phyloP scores from a whole-genome alignment of 1,139 yeast genomes.

The Chernovozyma sophiae-reginae region DNA sequence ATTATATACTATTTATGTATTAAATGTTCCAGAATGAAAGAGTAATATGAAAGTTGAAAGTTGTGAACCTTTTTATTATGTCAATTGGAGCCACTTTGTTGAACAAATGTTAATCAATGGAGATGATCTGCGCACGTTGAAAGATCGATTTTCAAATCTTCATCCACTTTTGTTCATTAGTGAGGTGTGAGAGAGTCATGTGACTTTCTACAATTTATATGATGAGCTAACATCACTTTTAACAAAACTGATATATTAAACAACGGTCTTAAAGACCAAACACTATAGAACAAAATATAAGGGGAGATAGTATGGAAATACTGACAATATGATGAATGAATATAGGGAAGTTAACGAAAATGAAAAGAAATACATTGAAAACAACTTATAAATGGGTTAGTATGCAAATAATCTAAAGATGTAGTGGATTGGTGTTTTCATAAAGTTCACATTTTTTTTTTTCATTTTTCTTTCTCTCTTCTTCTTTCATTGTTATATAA shows the following conservation, averaged over 20 bases:
- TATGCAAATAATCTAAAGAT: background rate
- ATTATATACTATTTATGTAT: slow-evolving; percentile 2
- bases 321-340: too few relatives aligned
- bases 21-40: background rate
- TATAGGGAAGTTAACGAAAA: background rate
- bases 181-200: too few relatives aligned
- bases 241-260: slow-evolving; percentile 2
- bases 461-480: background rate
- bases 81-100: too few relatives aligned
- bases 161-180: too few relatives aligned
- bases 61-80: too few relatives aligned
- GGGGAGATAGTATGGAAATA: background rate
- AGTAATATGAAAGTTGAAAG: too few relatives aligned
- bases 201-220: too few relatives aligned
- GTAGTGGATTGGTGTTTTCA: background rate
- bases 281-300: background rate
- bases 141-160: too few relatives aligned
- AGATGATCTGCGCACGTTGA: too few relatives aligned
- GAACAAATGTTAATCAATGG: too few relatives aligned
- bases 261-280: slow-evolving; percentile 1
- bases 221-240: too few relatives aligned
- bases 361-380: too few relatives aligned
- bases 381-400: background rate
- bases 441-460: background rate
- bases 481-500: background rate